Base-by-base conservation (phyloP, 129 eudicot genomes). In the Flaveria trinervia region DNA sequence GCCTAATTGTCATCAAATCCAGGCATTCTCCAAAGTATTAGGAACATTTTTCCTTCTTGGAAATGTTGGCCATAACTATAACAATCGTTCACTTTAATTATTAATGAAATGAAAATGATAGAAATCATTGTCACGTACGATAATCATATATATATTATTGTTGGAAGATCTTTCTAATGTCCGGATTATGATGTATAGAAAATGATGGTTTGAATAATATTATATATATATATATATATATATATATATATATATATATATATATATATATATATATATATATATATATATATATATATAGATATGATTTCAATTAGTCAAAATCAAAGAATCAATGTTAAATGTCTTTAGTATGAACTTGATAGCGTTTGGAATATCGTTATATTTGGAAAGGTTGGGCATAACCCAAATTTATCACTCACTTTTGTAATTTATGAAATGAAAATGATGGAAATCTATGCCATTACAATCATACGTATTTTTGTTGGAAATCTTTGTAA, bases 381-480 rank as follows among this genome's bases (percentile, higher is more conserved):
- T 75, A n/a, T 75, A 26, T 15, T 48, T 15, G 57, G 26, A 62
- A 75, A 74, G 17, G 75, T 60, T 74, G 70, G 71, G 59, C 18
- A 46, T 62, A 46, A 75, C 71, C 60, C 45, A 75, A 45, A 61
- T 17, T 25, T 23, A 62, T 75, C 71, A 75, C 33, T 45, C 26
- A 57, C 70, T 74, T 56, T 74, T 9, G 9, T 57, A 7, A 57
- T 60, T 60, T 16, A 44, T 26, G 71, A 23, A 46, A 73, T 45
- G 71, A 75, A 75, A 75, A 75, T 62, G 71, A 75, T 62, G 79
- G 71, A 62, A 45, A 48, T 45, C 28, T 75, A 28, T 75, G 13
- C 13, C 50, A 45, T 8, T 9, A 45, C 50, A 45, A 45, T 45
- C 50, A 45, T 9, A 11, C 13, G 50, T 9, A 11, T 45, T 45